Base-by-base conservation (phyloP, 495 filamentous ascomycete species). In the Neurospora discreta region DNA sequence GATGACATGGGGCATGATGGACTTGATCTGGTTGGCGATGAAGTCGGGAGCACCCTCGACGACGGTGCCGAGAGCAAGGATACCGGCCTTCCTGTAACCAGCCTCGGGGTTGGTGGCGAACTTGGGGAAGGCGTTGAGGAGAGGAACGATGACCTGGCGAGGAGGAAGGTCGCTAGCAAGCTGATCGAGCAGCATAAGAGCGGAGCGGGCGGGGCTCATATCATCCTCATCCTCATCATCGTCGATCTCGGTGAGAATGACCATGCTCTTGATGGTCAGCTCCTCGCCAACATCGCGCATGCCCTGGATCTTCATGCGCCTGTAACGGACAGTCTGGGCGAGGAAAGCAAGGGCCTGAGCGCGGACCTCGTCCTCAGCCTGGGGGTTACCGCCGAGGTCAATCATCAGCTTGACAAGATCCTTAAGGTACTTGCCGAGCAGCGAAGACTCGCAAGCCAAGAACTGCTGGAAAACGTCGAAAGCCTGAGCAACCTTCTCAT, bases 391-490 rank as follows among this genome's bases (percentile, higher is more conserved):
- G 52, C 93, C 88, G 60, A 99, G 83, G 69, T 96, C 91, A 75
- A 94, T 91, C 92, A 99, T 98, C 85, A 98, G 97, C 73, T 92
- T 89, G 67, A 98, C 84, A 39, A 99, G 85, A 77, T 98, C 92
- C 80, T 90, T 91, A 80, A 99, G 94, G 82, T 97, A 93, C 42
- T 86, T 85, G 72, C 89, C 91, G 36, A 98, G 83, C 39, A 98
- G 85, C n/a, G 90, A 87, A 33, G 91, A 89, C 76, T 98, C 94
- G 78, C 92, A 97, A 72, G 92, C 92, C 39, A 99, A 86, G 72
- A 98, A 88, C 40, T 92, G 97, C 83, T 99, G 96, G 87, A 99
- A 97, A 69, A 98, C 94, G 80, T 99, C 95, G 77, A 99, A 99
- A 7, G 90, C 91, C 77, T 95, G 91, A 81, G 93, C 91, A 68